Evolutionary conservation across 2,329 filamentous ascomycete genomes (phyloP), one percentile per base, ranked within the genome.

Genomic region (Fusarium sp.): DNA sequence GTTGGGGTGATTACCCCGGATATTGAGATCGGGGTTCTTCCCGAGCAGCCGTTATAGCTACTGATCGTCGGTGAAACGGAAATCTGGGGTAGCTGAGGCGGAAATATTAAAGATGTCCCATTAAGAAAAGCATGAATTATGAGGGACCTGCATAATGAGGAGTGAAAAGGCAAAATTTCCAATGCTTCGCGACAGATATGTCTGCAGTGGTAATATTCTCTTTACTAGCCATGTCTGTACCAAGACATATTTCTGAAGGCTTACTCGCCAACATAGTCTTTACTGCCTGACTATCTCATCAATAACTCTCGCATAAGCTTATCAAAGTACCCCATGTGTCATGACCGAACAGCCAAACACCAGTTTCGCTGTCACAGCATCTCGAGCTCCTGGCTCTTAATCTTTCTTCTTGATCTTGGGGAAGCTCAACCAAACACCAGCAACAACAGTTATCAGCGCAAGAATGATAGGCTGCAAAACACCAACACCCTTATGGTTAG

Each of bases 381-480:
- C 7, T 2, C 15, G 28, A 4, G 28, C 10, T 50, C 1, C 3
- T 2, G 2, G 15, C 0, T 23, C 16, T 2, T 33, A 75, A 44
- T 82, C 79, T 43, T 67, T 76, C 73, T 83, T 83, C 62, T 81
- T 67, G 12, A 83, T 77, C 1, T 79, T 73, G 0, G 83, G 82
- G 42, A 84, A 83, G 15, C 76, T 77, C 2, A 83, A 62, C 83
- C 83, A 84, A 11, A 83, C 79, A 10, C 72, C 52, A 0, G 77
- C 58, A 7, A 83, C 74, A 1, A 83, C 78, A 5, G 67, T 78
- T 35, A 88, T 80, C 12, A 88, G 69, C 0, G 82, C 83, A 42
- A 88, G 69, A 12, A 88, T 80, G 23, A 89, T 83, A 1, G 87
- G 87, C 69, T 89, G 87, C 65, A 89, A 72, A 13, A 86, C 86